phyloP scores from a whole-genome alignment of 2,329 filamentous ascomycete species.

The Cladorrhinum sp. region DNA sequence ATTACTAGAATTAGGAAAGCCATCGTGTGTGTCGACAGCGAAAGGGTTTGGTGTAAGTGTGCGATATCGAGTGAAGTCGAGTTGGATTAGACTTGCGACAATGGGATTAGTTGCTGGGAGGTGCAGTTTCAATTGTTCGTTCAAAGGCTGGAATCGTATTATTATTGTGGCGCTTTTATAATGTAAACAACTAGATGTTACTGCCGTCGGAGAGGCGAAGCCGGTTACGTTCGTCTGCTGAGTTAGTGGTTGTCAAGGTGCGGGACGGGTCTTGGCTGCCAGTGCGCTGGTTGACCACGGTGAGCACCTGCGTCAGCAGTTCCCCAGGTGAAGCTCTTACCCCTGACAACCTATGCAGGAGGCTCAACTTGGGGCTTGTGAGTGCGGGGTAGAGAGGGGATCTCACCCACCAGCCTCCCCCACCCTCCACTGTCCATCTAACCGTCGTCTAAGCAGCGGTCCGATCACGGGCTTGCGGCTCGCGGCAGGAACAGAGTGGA shows the following conservation, averaged over 20 bases:
- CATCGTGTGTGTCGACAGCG: slow-evolving; percentile 53
- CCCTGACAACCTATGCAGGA: not conserved
- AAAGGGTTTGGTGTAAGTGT: not conserved
- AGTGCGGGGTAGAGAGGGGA: slow-evolving; percentile 15
- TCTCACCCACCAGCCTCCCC: slow-evolving; percentile 1
- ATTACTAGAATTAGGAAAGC: slow-evolving; percentile 89
- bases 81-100: not conserved
- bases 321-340: not conserved
- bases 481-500: not conserved
- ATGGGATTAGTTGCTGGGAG: not conserved
- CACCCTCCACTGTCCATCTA: slow-evolving; percentile 7
- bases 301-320: slow-evolving; percentile 1
- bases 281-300: slow-evolving; percentile 11
- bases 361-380: slow-evolving; percentile 13
- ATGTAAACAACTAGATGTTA: too few species aligned
- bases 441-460: not conserved
- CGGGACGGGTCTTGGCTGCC: slow-evolving; percentile 6
- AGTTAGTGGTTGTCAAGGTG: not conserved
- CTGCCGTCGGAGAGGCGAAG: not conserved
- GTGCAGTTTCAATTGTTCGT: not conserved
- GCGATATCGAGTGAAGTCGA: not conserved
- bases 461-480: not conserved
- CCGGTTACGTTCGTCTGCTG: not conserved
- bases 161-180: too few species aligned
- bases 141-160: not conserved